These are phyloP conservation scores for Endotrypanum monterogeii DNA, from an alignment of 208 protist genomes.

Conservation along the genomic window DNA sequence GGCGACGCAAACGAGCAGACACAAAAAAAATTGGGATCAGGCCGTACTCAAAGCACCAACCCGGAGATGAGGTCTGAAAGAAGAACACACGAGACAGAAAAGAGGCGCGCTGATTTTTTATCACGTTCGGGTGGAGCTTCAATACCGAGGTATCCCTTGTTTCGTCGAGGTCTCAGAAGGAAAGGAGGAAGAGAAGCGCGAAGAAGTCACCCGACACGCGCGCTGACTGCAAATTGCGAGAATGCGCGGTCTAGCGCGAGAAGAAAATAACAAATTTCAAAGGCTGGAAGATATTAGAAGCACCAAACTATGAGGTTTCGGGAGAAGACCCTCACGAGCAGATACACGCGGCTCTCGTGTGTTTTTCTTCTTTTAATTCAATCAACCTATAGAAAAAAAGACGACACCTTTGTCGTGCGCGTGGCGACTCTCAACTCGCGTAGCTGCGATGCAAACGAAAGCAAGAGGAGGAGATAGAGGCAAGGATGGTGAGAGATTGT, in stretches of 20 bases:
- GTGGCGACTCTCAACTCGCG: neutral
- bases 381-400: neutral
- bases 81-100: no score
- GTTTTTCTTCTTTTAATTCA: no score
- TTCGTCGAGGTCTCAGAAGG: no score
- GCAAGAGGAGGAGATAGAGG: conserved; percentile 5
- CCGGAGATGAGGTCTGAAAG: neutral
- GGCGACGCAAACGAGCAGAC: neutral
- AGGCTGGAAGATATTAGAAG: neutral
- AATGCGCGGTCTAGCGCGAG: neutral
- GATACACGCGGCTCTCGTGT: neutral
- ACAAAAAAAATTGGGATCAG: neutral
- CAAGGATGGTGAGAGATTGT: neutral
- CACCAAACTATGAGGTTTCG: neutral
- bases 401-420: neutral
- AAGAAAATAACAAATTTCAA: neutral
- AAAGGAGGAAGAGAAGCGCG: neutral
- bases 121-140: neutral
- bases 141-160: neutral
- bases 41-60: neutral
- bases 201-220: neutral
- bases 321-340: neutral
- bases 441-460: neutral
- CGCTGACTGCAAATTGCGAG: neutral
- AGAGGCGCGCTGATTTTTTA: no score